Evolutionary conservation across 768 basidiomycete genomes (phyloP).

Genomic region (Leccinellum luteum): DNA sequence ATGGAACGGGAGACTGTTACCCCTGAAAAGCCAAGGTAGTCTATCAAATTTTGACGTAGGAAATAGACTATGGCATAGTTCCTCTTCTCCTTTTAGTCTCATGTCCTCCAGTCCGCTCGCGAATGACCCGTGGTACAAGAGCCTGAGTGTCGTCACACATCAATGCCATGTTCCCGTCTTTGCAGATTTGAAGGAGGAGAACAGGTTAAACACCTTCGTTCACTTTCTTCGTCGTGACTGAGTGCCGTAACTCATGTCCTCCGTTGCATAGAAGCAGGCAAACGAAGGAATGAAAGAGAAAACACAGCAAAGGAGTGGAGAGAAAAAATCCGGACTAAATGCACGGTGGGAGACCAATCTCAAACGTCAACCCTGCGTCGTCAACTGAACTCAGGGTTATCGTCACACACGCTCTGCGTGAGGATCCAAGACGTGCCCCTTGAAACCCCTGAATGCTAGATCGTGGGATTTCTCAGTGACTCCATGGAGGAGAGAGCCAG

Average conservation of each 20-base stretch:
- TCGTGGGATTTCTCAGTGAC: constrained; percentile 77
- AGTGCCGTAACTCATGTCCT: background rate
- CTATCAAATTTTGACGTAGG: constrained; percentile 48
- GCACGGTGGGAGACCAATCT: constrained; percentile 62
- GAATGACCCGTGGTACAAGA: background rate
- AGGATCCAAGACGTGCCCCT: constrained; percentile 55
- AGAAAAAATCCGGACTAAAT: constrained; percentile 57
- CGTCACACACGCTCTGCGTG: too few relatives aligned
- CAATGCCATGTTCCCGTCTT: background rate
- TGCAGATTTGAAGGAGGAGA: background rate
- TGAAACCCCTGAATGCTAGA: constrained; percentile 77
- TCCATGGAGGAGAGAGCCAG: constrained; percentile 49
- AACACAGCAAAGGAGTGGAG: constrained; percentile 37
- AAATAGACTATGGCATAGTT: constrained; percentile 21
- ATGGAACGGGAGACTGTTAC: background rate
- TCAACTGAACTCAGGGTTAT: constrained; percentile 62
- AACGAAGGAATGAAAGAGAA: constrained; percentile 41
- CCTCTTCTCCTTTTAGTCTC: constrained; percentile 24
- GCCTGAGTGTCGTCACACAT: background rate
- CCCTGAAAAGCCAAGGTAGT: constrained; percentile 55
- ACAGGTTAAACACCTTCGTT: background rate
- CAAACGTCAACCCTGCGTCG: constrained; percentile 51
- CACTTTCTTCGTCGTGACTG: background rate
- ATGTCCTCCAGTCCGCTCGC: background rate
- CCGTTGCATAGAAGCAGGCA: constrained; percentile 41